Evolutionary conservation across 805 yeast genomes (phyloP).

Genomic region (Alloascoidea hylecoeti): DNA sequence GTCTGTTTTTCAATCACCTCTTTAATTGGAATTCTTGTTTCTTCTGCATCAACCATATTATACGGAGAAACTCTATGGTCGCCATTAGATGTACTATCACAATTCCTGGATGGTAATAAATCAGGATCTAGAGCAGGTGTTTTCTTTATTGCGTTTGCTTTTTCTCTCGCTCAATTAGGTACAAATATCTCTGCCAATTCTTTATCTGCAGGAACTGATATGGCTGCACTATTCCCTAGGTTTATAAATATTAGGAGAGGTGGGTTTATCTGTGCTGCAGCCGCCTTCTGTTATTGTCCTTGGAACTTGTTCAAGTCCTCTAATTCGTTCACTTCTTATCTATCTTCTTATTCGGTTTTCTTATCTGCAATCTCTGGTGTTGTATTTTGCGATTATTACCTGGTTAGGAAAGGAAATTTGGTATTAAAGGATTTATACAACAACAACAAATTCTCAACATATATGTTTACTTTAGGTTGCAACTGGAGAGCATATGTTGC

Average conservation of each 20-base stretch:
- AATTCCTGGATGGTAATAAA: constrained; percentile 40
- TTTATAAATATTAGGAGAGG: constrained; percentile 60
- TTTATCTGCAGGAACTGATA: constrained; percentile 32
- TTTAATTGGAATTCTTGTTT: constrained; percentile 71
- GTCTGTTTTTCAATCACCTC: constrained; percentile 69
- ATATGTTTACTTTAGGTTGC: constrained; percentile 54
- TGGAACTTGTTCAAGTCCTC: constrained; percentile 68
- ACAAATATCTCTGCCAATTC: constrained; percentile 55
- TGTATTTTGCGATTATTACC: constrained; percentile 34
- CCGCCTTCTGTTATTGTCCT: constrained; percentile 65
- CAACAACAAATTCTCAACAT: constrained; percentile 27
- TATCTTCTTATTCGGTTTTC: constrained; percentile 74
- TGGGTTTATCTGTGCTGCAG: constrained; percentile 57
- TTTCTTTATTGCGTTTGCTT: constrained; percentile 55
- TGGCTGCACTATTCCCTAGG: constrained; percentile 30
- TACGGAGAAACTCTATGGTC: constrained; percentile 70
- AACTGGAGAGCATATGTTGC: constrained; percentile 82
- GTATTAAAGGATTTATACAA: constrained; percentile 51
- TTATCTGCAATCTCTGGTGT: constrained; percentile 76
- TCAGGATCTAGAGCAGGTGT: constrained; percentile 68
- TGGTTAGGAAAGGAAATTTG: constrained; percentile 62
- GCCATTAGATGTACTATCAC: constrained; percentile 62
- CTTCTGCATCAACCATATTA: constrained; percentile 59
- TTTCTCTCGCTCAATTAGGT: constrained; percentile 67
- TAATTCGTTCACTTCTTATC: constrained; percentile 62